Evolutionary conservation across 345 rosid genomes (phyloP).

Genomic region (Mercurialis annua): DNA sequence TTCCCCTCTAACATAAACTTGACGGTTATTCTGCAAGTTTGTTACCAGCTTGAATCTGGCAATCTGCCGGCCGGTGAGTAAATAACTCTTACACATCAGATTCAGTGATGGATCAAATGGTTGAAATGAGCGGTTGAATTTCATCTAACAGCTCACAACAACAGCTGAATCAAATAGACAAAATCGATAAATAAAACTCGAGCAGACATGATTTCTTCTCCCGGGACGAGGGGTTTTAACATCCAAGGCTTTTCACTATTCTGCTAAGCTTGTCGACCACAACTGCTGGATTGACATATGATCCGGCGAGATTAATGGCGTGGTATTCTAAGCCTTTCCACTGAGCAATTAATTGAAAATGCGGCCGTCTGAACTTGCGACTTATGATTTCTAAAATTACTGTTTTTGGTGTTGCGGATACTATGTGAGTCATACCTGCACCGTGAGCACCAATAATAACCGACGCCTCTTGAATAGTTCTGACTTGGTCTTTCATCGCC

Average conservation of each 20-base stretch:
- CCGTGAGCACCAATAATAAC: slow-evolving; percentile 96
- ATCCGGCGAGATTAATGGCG: slow-evolving; percentile 62
- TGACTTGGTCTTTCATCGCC: slow-evolving; percentile 84
- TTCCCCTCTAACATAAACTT: too few species aligned
- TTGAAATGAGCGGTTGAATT: too few species aligned
- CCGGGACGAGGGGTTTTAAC: slow-evolving; percentile 10
- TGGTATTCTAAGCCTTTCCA: slow-evolving; percentile 97
- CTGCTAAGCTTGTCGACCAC: slow-evolving; percentile 50
- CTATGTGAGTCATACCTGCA: slow-evolving; percentile 89
- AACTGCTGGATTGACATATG: slow-evolving; percentile 49
- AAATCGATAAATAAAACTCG: background rate
- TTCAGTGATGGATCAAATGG: too few species aligned
- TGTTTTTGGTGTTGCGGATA: slow-evolving; percentile 77
- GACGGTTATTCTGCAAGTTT: too few species aligned
- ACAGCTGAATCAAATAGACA: too few species aligned
- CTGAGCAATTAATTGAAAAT: slow-evolving; percentile 68
- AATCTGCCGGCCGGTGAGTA: too few species aligned
- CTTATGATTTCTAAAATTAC: slow-evolving; percentile 80
- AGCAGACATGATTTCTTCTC: background rate
- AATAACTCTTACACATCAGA: too few species aligned
- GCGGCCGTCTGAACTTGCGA: slow-evolving; percentile 62
- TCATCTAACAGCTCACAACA: too few species aligned
- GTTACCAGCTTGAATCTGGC: too few species aligned
- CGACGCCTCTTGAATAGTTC: slow-evolving; percentile 86
- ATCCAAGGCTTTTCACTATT: slow-evolving; percentile 27